A percentile compares a stretch with the other conserved stretches of the same genome.
These are phyloP conservation scores for Vitis amurensis DNA, from an alignment of 164 flowering plant genomes.

Conservation along the genomic window DNA sequence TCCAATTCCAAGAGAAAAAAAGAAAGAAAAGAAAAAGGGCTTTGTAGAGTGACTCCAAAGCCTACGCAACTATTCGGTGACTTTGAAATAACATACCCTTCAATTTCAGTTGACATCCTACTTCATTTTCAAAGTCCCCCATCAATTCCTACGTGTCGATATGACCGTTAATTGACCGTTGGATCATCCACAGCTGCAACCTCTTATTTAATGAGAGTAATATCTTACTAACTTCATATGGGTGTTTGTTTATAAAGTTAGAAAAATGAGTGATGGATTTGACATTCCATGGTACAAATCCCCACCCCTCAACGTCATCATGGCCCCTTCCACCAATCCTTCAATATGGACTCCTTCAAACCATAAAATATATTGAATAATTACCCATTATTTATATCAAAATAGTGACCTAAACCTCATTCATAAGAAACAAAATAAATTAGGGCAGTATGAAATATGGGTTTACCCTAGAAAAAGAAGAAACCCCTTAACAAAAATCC, in stretches of 20 bases:
- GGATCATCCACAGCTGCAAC: neutral
- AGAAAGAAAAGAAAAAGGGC: too few relatives aligned
- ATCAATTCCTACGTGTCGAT: neutral
- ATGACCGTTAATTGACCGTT: neutral
- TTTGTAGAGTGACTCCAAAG: constrained; percentile 4
- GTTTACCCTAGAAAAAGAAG: neutral
- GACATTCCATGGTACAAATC: neutral
- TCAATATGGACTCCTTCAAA: constrained; percentile 18
- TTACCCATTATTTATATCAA: constrained; percentile 10
- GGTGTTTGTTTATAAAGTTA: neutral
- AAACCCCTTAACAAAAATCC: constrained; percentile 13
- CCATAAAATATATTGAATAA: neutral
- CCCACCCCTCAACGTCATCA: neutral
- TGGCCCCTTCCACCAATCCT: constrained; percentile 3
- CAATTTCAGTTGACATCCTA: neutral
- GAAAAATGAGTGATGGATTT: neutral
- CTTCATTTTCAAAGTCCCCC: too few relatives aligned
- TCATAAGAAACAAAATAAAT: neutral
- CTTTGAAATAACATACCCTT: neutral
- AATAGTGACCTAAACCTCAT: constrained; percentile 16
- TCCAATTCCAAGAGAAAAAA: too few relatives aligned
- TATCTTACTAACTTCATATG: neutral
- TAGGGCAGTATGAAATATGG: constrained; percentile 5
- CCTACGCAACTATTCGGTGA: neutral
- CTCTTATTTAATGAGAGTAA: neutral